Evolutionary conservation across 2,329 filamentous ascomycete species (phyloP).

Genomic region (Emydomyces testavorans): DNA sequence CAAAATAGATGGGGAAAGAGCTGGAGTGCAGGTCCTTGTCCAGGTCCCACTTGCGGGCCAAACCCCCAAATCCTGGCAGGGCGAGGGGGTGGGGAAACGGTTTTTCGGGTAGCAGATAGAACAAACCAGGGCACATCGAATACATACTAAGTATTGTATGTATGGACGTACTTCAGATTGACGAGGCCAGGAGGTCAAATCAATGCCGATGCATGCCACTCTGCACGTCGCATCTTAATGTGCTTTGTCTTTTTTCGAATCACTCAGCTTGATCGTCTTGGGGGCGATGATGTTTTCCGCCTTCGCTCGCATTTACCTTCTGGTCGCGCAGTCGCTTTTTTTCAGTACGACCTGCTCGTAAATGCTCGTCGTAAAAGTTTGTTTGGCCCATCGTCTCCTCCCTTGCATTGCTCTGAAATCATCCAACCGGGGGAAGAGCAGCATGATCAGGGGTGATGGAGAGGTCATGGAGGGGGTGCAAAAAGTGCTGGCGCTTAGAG

Average conservation of each 20-base stretch:
- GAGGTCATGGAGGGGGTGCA: not conserved
- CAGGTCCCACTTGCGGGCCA: not conserved
- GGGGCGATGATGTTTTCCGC: not conserved
- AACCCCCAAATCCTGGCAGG: not conserved
- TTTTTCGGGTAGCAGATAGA: not conserved
- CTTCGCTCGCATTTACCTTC: not conserved
- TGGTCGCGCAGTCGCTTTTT: not conserved
- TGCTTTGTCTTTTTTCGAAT: not conserved
- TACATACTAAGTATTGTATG: too few relatives aligned
- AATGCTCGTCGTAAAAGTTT: not conserved
- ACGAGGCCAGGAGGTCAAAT: not conserved
- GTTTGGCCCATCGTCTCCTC: not conserved
- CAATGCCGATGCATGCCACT: not conserved
- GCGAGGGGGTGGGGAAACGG: not conserved
- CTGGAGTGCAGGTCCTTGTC: not conserved
- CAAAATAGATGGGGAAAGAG: not conserved
- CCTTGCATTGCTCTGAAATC: not conserved
- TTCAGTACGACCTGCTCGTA: not conserved
- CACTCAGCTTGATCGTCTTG: not conserved
- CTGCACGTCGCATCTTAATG: not conserved
- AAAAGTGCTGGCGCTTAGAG: conserved; percentile 4
- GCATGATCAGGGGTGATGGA: not conserved
- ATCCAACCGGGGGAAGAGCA: not conserved
- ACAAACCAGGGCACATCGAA: too few relatives aligned
- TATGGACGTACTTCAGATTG: not conserved